These are phyloP conservation scores for Xenosphaeropsis pyriputrescens DNA, from an alignment of 2,329 filamentous ascomycete species.

Conservation along the genomic window DNA sequence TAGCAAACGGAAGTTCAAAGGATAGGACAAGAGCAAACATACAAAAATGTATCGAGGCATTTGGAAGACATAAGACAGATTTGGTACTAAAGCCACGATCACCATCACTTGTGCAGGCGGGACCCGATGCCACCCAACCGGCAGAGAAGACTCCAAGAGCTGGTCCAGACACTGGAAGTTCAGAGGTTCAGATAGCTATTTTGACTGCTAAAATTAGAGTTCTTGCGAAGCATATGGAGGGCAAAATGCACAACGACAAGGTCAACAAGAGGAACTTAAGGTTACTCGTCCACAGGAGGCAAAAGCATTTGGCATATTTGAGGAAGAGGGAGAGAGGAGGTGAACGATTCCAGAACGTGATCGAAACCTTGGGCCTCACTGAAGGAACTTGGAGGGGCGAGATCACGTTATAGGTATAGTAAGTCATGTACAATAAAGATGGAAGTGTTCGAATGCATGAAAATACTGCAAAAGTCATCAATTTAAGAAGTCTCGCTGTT, in stretches of 20 bases:
- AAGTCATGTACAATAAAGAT: slow-evolving; percentile 11
- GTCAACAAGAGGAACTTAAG: slow-evolving; percentile 86
- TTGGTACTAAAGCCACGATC: slow-evolving; percentile 34
- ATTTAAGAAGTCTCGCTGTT: slow-evolving; percentile 13
- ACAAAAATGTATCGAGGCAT: slow-evolving; percentile 68
- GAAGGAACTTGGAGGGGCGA: slow-evolving; percentile 85
- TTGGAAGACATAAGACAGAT: slow-evolving; percentile 88
- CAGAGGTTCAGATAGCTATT: slow-evolving; percentile 95
- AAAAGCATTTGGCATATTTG: slow-evolving; percentile 80
- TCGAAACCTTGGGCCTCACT: slow-evolving; percentile 71
- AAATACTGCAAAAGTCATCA: slow-evolving; percentile 4
- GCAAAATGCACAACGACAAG: slow-evolving; percentile 64
- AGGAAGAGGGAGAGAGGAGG: slow-evolving; percentile 82
- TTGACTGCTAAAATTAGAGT: slow-evolving; percentile 86
- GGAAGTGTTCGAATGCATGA: slow-evolving; percentile 3
- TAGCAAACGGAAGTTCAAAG: slow-evolving; percentile 64
- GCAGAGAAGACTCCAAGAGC: slow-evolving; percentile 43
- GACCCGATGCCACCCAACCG: slow-evolving; percentile 6
- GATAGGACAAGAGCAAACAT: slow-evolving; percentile 74
- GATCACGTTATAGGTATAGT: slow-evolving; percentile 50
- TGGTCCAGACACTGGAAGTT: slow-evolving; percentile 88
- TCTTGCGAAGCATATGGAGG: slow-evolving; percentile 56
- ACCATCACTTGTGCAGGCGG: slow-evolving; percentile 3
- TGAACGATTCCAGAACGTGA: slow-evolving; percentile 74
- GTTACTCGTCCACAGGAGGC: slow-evolving; percentile 72